Evolutionary conservation across 2,329 filamentous ascomycete species (phyloP).

Genomic region (Pseudocercospora ulei): DNA sequence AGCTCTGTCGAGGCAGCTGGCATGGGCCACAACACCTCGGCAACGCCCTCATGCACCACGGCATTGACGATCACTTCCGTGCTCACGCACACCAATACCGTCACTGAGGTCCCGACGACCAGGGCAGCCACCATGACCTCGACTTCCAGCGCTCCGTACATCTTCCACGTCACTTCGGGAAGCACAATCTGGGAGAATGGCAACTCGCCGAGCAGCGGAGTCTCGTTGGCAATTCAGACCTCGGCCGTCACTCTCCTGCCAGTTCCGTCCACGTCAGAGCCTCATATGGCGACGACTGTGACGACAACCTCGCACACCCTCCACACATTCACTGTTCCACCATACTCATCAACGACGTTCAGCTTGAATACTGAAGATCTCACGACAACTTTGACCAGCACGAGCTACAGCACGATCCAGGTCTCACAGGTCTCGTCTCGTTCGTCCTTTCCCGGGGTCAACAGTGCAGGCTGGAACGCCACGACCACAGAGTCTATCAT

Average conservation of each 20-base stretch:
- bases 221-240: slow-evolving; percentile 22
- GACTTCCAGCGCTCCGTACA: slow-evolving; percentile 10
- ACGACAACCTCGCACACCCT: slow-evolving; percentile 13
- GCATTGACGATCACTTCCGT: slow-evolving; percentile 16
- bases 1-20: slow-evolving; percentile 9
- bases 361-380: slow-evolving; percentile 21
- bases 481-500: slow-evolving; percentile 13
- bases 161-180: slow-evolving; percentile 11
- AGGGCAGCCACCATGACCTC: slow-evolving; percentile 7
- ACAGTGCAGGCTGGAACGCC: slow-evolving; percentile 28
- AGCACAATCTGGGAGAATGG: slow-evolving; percentile 28
- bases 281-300: slow-evolving; percentile 12
- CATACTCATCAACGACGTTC: slow-evolving; percentile 27
- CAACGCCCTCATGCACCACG: slow-evolving; percentile 12
- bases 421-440: slow-evolving; percentile 19
- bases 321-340: slow-evolving; percentile 21
- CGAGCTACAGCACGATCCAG: slow-evolving; percentile 24
- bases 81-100: slow-evolving; percentile 12
- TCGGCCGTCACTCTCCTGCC: slow-evolving; percentile 22
- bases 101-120: slow-evolving; percentile 10
- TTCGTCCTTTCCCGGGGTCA: slow-evolving; percentile 24
- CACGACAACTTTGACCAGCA: slow-evolving; percentile 29
- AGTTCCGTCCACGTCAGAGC: slow-evolving; percentile 9
- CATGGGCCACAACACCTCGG: slow-evolving; percentile 6
- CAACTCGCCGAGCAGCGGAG: slow-evolving; percentile 23